Evolutionary conservation across 441 rosid species (phyloP).

Genomic region (Gossypium schwendimanii): DNA sequence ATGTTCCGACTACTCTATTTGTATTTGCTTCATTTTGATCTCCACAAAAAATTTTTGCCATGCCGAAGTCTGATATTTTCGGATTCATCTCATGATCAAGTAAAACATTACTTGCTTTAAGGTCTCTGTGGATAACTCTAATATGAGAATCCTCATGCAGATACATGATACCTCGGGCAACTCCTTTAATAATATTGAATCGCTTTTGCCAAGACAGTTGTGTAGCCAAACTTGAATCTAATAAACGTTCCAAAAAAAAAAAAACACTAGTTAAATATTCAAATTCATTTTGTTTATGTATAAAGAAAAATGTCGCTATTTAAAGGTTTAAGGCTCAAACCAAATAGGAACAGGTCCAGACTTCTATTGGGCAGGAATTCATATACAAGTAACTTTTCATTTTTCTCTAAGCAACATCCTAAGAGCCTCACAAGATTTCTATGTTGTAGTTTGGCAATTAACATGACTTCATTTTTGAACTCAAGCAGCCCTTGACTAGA

Average conservation of each 20-base stretch:
- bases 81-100: background rate
- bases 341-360: slow-evolving; percentile 39
- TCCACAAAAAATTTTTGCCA: background rate
- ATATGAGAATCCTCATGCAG: background rate
- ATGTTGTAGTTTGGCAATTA: slow-evolving; percentile 36
- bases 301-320: background rate
- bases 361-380: slow-evolving; percentile 45
- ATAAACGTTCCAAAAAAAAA: background rate
- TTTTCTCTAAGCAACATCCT: slow-evolving; percentile 31
- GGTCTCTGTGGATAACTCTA: background rate
- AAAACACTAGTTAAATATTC: background rate
- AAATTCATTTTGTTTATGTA: background rate
- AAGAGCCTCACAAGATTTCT: slow-evolving; percentile 38
- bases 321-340: slow-evolving; percentile 20
- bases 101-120: background rate
- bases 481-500: slow-evolving; percentile 36
- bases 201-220: background rate
- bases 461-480: slow-evolving; percentile 33
- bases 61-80: background rate
- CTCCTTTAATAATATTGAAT: background rate
- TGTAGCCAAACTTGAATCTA: background rate
- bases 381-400: slow-evolving; percentile 43
- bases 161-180: background rate
- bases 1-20: background rate
- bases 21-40: background rate